Conservation (phyloP, 2,329 filamentous ascomycete genomes). For the Pseudogymnoascus sp. region DNA sequence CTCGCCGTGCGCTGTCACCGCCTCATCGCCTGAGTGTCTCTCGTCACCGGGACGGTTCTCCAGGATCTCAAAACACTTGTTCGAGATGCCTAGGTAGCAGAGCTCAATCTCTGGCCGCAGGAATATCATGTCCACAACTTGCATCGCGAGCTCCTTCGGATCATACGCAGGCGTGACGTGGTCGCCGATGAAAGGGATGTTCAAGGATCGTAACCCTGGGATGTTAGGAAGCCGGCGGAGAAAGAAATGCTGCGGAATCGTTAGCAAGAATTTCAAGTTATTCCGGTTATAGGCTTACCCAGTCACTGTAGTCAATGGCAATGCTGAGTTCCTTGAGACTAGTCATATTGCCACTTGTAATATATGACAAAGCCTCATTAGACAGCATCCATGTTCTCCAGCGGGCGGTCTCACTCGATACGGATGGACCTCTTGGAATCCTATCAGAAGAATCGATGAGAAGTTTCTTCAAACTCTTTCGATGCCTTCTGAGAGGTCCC, state of each 20-base stretch:
- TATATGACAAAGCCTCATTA: constrained; percentile 62
- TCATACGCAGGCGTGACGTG: constrained; percentile 51
- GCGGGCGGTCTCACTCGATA: constrained; percentile 36
- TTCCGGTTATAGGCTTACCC: constrained; percentile 49
- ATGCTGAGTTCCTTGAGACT: constrained; percentile 66
- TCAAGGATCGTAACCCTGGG: constrained; percentile 62
- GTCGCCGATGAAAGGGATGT: constrained; percentile 62
- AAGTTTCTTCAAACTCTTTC: constrained; percentile 63
- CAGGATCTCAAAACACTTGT: constrained; percentile 76
- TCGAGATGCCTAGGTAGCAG: constrained; percentile 69
- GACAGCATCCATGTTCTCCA: constrained; percentile 68
- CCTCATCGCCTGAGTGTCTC: constrained; percentile 24
- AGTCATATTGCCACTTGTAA: constrained; percentile 71
- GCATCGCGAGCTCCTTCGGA: constrained; percentile 64
- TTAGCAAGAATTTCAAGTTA: constrained; percentile 19
- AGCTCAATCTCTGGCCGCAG: constrained; percentile 69
- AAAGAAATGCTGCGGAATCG: constrained; percentile 60
- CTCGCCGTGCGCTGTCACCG: constrained; percentile 31
- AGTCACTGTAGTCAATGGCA: constrained; percentile 68
- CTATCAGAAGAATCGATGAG: constrained; percentile 66
- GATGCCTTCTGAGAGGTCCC: constrained; percentile 64
- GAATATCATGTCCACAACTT: constrained; percentile 72
- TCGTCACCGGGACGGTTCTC: constrained; percentile 52
- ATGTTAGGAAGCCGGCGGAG: constrained; percentile 67
- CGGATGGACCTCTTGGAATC: constrained; percentile 34